These are phyloP conservation scores for Xylaria cubensis DNA, from an alignment of 495 filamentous ascomycete species.

Conservation along the genomic window DNA sequence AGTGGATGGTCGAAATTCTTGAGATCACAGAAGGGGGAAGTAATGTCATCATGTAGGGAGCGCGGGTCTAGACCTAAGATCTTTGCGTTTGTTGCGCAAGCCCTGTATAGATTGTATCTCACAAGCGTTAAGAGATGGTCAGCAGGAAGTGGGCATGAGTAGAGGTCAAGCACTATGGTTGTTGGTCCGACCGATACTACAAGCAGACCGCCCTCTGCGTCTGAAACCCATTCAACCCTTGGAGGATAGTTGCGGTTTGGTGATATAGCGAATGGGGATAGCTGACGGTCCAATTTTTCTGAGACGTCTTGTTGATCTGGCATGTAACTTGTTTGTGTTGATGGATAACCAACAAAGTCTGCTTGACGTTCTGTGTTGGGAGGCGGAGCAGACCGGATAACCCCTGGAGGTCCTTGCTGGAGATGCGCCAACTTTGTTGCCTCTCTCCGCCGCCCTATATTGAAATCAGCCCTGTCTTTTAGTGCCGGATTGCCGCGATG, in stretches of 20 bases:
- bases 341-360: background rate
- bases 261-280: background rate
- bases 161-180: background rate
- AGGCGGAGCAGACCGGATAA: background rate
- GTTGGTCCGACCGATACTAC: background rate
- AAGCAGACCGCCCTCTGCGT: background rate
- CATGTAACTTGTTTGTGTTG: background rate
- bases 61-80: background rate
- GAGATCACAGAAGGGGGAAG: background rate
- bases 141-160: background rate
- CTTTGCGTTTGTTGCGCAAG: slow-evolving; percentile 5
- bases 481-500: background rate
- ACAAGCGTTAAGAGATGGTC: background rate
- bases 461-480: background rate
- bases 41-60: background rate
- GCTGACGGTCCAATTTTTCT: background rate
- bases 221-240: background rate
- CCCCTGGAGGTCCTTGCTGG: background rate
- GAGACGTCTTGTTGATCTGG: background rate
- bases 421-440: background rate
- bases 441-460: background rate
- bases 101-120: background rate
- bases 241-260: background rate
- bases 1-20: background rate
- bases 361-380: background rate